Base-by-base conservation (phyloP, 208 protist species). In the Wallacemonas rigidus region DNA sequence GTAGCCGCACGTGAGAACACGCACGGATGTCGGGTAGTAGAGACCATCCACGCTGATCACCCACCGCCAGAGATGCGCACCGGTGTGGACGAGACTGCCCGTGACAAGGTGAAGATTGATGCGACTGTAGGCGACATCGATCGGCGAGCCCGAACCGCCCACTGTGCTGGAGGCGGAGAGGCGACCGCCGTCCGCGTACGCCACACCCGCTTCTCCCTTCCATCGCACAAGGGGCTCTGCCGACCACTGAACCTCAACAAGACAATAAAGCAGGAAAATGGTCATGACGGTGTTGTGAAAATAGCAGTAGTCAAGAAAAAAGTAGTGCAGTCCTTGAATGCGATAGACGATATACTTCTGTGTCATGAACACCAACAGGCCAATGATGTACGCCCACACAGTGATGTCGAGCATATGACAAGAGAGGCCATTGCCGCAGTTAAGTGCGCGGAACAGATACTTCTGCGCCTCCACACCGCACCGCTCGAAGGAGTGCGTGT, bases 301-400 rank as follows among this genome's bases (percentile, higher is more conserved):
- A 76, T 92, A 90, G 67, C 84, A 90, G 72, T 90, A 90, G 60
- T 92, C 87, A 26, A 90, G 78, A 45, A 92, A 80, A 64, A 90
- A 92, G 74, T 92, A 89, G 65, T 92, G 87, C 48, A 87, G 57
- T 12, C 85, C 79, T 47, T 83, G 73, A 57, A 83, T 63, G 58
- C 80, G 76, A 73, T 90, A 88, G 67, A 65, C 67, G 12, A 87
- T 69, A 65, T 83, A 90, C 76, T 92, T 92, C 60, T 83, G 77
- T 45, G 74, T 76, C 77, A 90, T 87, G 51, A 88, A 88, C 0
- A 82, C 47, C 2, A 88, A 17, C 35, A 90, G 53, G 11, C 74
- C 71, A 35, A 86, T 54, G 15, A 90, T 81, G 72, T 90, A 92
- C 38, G 76, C 71, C 87, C 87, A 92, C 50, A 90, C 72, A n/a